These are phyloP conservation scores for Corynespora cassiicola DNA, from an alignment of 2,329 filamentous ascomycete species.

Conservation along the genomic window DNA sequence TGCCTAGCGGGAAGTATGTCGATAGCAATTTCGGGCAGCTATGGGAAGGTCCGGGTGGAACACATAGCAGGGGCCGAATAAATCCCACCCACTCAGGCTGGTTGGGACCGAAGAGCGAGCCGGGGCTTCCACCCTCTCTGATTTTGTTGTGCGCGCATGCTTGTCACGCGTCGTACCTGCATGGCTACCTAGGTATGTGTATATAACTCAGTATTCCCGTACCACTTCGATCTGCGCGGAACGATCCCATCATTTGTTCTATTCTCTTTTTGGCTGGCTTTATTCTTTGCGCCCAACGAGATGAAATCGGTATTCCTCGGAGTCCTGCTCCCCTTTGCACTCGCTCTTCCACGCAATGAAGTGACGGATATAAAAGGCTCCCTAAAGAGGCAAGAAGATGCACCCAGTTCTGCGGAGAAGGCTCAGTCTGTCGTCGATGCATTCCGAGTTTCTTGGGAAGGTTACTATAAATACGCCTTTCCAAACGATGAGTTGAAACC, in stretches of 20 bases:
- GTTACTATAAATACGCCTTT: conserved; percentile 75
- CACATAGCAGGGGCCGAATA: too few relatives aligned
- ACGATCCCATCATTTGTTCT: too few relatives aligned
- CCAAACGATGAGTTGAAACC: conserved; percentile 79
- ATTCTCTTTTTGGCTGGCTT: background rate
- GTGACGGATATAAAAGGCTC: background rate
- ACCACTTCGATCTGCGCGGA: too few relatives aligned
- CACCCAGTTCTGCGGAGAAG: conserved; percentile 17
- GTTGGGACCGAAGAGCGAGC: too few relatives aligned
- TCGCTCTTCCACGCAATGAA: conserved; percentile 8
- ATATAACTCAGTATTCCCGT: too few relatives aligned
- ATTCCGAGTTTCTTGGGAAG: conserved; percentile 44
- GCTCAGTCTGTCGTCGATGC: conserved; percentile 42
- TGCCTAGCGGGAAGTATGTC: too few relatives aligned
- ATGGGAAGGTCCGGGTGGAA: too few relatives aligned
- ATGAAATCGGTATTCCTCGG: conserved; percentile 7
- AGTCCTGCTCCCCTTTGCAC: conserved; percentile 4
- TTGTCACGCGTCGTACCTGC: background rate
- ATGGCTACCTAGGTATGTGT: too few relatives aligned
- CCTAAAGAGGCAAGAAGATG: too few relatives aligned
- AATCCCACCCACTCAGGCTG: too few relatives aligned
- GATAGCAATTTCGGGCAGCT: background rate
- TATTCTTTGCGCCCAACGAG: background rate
- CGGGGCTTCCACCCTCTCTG: too few relatives aligned
- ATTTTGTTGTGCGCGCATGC: conserved; percentile 1